phyloP scores from a whole-genome alignment of 2,329 filamentous ascomycete species.

The Aspergillus glaucus region DNA sequence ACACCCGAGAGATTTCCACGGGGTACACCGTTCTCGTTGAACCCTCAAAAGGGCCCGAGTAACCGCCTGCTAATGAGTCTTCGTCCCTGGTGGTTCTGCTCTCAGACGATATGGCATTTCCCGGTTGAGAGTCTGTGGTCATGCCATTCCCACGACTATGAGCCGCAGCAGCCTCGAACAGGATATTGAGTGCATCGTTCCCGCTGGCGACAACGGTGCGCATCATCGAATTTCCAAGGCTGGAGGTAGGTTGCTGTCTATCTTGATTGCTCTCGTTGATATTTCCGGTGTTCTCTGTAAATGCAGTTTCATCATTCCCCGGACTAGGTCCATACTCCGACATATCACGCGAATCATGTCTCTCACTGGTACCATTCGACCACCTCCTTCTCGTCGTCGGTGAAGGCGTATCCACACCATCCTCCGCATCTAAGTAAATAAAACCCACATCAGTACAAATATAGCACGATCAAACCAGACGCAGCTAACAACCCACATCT shows the following conservation, averaged over 20 bases:
- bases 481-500: conserved; percentile 17
- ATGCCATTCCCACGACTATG: conserved; percentile 35
- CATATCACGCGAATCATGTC: conserved; percentile 2
- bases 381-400: conserved; percentile 5
- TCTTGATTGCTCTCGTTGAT: conserved; percentile 4
- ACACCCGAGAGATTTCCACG: conserved; percentile 22
- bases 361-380: conserved; percentile 2
- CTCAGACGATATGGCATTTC: conserved; percentile 14
- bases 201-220: conserved; percentile 47
- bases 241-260: conserved; percentile 23
- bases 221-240: conserved; percentile 34
- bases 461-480: too few species aligned
- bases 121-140: conserved; percentile 19
- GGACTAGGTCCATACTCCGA: neutral
- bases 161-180: conserved; percentile 45
- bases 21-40: conserved; percentile 18
- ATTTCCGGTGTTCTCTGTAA: conserved; percentile 3
- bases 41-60: conserved; percentile 14
- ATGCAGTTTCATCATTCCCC: neutral
- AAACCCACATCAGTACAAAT: too few species aligned
- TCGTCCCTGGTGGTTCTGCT: conserved; percentile 5
- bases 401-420: conserved; percentile 3
- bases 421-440: conserved; percentile 4
- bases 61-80: conserved; percentile 13
- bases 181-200: conserved; percentile 48